These are phyloP conservation scores for Nasturtium officinale DNA, from an alignment of 345 rosid species.

Conservation along the genomic window DNA sequence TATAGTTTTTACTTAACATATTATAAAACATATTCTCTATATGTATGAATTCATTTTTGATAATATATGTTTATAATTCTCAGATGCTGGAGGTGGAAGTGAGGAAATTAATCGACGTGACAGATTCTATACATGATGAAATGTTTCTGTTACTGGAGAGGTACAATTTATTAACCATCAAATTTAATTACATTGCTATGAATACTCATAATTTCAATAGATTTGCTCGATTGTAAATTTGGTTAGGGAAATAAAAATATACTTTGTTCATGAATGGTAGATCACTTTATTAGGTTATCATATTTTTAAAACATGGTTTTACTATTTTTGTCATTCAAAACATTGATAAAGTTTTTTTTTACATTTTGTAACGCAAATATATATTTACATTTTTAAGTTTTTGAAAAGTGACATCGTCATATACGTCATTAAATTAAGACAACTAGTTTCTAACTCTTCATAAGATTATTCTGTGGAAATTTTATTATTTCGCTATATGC, in stretches of 20 bases:
- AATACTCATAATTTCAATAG: not conserved
- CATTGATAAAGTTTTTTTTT: no score
- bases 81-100: constrained; percentile 74
- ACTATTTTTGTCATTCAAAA: not conserved
- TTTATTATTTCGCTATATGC: no score
- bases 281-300: not conserved
- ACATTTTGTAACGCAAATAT: no score
- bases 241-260: no score
- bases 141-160: constrained; percentile 82
- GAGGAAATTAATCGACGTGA: constrained; percentile 61
- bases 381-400: not conserved
- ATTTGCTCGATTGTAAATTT: not conserved
- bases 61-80: not conserved
- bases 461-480: no score
- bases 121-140: constrained; percentile 72
- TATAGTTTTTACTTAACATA: not conserved
- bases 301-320: not conserved
- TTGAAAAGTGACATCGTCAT: not conserved
- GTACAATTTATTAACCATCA: constrained; percentile 37
- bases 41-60: not conserved
- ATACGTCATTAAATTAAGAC: not conserved
- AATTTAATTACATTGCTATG: not conserved
- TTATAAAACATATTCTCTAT: not conserved
- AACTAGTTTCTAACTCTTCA: no score
- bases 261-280: no score